A percentile compares a stretch with the other conserved stretches of the same genome.
Conservation (phyloP, 805 yeast species). For the Candida silvicultrix region DNA sequence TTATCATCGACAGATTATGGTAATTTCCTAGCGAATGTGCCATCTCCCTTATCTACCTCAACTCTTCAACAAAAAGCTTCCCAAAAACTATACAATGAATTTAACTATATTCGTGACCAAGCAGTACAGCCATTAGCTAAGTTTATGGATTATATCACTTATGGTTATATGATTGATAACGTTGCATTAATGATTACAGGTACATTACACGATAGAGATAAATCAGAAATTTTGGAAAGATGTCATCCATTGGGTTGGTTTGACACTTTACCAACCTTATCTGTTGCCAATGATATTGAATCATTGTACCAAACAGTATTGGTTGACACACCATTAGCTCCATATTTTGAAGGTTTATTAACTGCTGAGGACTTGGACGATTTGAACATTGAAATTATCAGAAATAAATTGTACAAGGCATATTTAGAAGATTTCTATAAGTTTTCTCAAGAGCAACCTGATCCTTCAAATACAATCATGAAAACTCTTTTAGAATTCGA, state of each 20-base stretch:
- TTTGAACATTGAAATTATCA: constrained; percentile 87
- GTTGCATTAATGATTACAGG: constrained; percentile 96
- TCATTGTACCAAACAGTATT: constrained; percentile 88
- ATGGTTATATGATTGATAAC: constrained; percentile 98
- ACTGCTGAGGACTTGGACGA: constrained; percentile 88
- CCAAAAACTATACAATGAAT: constrained; percentile 72
- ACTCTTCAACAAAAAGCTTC: constrained; percentile 78
- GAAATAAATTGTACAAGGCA: constrained; percentile 88
- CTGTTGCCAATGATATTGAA: constrained; percentile 92
- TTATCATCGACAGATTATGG: constrained; percentile 96
- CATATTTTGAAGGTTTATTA: constrained; percentile 87
- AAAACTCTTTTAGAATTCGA: constrained; percentile 72
- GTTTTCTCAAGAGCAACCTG: constrained; percentile 56
- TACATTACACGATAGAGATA: constrained; percentile 90
- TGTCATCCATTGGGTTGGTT: constrained; percentile 99
- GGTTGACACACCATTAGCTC: constrained; percentile 96
- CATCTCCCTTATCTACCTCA: constrained; percentile 79
- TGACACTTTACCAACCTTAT: constrained; percentile 90
- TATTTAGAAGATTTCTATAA: constrained; percentile 81
- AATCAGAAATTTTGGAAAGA: constrained; percentile 77
- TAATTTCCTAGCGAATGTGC: constrained; percentile 75
- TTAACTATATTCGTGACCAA: constrained; percentile 78
- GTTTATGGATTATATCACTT: constrained; percentile 88
- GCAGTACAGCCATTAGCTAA: constrained; percentile 73
- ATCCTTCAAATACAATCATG: constrained; percentile 85